These are phyloP conservation scores for Yamadazyma laniorum DNA, from an alignment of 805 yeast genomes.

Conservation along the genomic window DNA sequence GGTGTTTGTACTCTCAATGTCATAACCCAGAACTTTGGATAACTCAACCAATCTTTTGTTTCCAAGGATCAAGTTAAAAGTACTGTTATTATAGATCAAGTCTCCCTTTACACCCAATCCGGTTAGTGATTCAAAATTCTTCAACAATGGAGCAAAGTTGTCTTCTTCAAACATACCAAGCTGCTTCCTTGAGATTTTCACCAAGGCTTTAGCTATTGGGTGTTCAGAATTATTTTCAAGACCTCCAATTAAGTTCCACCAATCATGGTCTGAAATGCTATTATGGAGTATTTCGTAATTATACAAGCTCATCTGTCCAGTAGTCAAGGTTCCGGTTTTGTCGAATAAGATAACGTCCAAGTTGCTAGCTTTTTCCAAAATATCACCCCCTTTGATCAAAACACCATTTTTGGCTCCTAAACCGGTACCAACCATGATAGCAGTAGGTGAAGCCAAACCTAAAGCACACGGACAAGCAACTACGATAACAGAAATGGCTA, in stretches of 20 bases:
- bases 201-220: conserved; percentile 78
- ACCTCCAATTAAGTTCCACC: conserved; percentile 56
- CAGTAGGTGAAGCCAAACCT: conserved; percentile 97
- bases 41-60: conserved; percentile 26
- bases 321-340: conserved; percentile 93
- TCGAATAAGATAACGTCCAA: conserved; percentile 77
- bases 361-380: conserved; percentile 68
- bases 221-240: conserved; percentile 78
- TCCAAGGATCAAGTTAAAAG: conserved; percentile 51
- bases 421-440: conserved; percentile 98
- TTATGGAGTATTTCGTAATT: conserved; percentile 11
- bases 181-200: conserved; percentile 29
- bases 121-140: conserved; percentile 34
- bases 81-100: conserved; percentile 16
- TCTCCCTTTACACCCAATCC: conserved; percentile 48
- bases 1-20: conserved; percentile 34
- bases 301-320: conserved; percentile 65
- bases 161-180: conserved; percentile 34
- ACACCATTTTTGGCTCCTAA: conserved; percentile 90
- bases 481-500: conserved; percentile 88
- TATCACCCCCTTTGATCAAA: conserved; percentile 88
- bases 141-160: conserved; percentile 27
- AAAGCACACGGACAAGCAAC: conserved; percentile 99
- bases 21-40: conserved; percentile 12
- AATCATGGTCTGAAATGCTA: conserved; percentile 17